Evolutionary conservation across 2,329 filamentous ascomycete genomes (phyloP).

Genomic region (Xylaria sp.): DNA sequence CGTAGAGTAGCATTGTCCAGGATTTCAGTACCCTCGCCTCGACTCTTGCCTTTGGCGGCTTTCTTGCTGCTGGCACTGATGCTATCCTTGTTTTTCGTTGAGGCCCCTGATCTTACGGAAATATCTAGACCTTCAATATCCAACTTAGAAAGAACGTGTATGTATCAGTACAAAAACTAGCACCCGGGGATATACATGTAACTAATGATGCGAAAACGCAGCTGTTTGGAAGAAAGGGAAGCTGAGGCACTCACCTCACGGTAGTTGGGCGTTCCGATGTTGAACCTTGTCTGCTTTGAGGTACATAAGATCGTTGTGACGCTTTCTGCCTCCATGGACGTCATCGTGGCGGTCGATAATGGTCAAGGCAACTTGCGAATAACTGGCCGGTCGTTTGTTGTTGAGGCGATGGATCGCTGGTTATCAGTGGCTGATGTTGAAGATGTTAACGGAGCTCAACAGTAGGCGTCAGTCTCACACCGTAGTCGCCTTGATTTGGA

Average conservation of each 20-base stretch:
- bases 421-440: not conserved
- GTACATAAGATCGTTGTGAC: conserved; percentile 63
- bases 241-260: conserved; percentile 54
- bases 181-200: not conserved
- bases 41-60: conserved; percentile 52
- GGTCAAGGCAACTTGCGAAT: not conserved
- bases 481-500: not conserved
- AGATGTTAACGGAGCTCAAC: not conserved
- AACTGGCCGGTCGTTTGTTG: not conserved
- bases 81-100: conserved; percentile 6
- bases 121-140: conserved; percentile 77
- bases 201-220: not conserved
- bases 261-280: conserved; percentile 60
- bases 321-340: conserved; percentile 56
- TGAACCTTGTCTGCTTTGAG: conserved; percentile 71
- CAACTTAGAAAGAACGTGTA: conserved; percentile 51
- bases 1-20: conserved; percentile 72
- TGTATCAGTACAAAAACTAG: not conserved
- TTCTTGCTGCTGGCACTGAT: conserved; percentile 32
- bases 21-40: conserved; percentile 59
- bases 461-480: not conserved
- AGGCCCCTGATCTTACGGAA: conserved; percentile 56
- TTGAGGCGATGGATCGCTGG: not conserved
- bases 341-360: conserved; percentile 43
- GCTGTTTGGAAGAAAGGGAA: not conserved